These are phyloP conservation scores for Nakaseomyces uthaithaninus DNA, from an alignment of 1,139 yeast genomes.

Conservation along the genomic window DNA sequence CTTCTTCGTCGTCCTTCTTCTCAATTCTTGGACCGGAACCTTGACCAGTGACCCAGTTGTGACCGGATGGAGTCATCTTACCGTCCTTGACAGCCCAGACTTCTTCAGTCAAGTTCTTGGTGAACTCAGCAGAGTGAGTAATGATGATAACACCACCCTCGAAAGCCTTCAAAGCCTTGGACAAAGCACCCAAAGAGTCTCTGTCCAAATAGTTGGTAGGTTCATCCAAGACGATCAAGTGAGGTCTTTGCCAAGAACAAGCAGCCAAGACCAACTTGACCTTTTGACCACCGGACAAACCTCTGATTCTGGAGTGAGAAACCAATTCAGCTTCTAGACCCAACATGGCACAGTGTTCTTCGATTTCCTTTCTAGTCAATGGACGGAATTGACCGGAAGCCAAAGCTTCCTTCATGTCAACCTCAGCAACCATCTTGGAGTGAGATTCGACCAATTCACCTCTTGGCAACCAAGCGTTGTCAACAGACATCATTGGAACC, in stretches of 20 bases:
- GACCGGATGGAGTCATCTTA: constrained; percentile 98
- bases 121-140: constrained; percentile 99
- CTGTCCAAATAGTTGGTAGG: constrained; percentile 99
- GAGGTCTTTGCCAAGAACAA: constrained; percentile 99
- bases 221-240: constrained; percentile 97
- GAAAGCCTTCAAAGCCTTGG: constrained; percentile 97
- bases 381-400: constrained; percentile 99
- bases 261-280: constrained; percentile 99
- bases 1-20: constrained; percentile 96
- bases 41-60: constrained; percentile 99
- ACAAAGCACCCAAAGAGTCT: constrained; percentile 98
- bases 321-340: constrained; percentile 99
- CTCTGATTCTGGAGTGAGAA: constrained; percentile 99
- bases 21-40: constrained; percentile 99
- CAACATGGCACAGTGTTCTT: constrained; percentile 95
- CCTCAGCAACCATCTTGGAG: constrained; percentile 99
- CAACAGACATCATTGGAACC: constrained; percentile 99
- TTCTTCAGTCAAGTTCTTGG: constrained; percentile 98
- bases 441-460: constrained; percentile 98
- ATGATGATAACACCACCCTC: constrained; percentile 99
- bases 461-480: constrained; percentile 99
- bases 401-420: constrained; percentile 99
- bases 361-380: constrained; percentile 98
- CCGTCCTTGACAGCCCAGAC: constrained; percentile 99
- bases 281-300: constrained; percentile 99